A percentile compares a stretch with the other conserved stretches of the same genome.
These are phyloP conservation scores for Vinca major DNA, from an alignment of 305 asterid species.

Conservation along the genomic window DNA sequence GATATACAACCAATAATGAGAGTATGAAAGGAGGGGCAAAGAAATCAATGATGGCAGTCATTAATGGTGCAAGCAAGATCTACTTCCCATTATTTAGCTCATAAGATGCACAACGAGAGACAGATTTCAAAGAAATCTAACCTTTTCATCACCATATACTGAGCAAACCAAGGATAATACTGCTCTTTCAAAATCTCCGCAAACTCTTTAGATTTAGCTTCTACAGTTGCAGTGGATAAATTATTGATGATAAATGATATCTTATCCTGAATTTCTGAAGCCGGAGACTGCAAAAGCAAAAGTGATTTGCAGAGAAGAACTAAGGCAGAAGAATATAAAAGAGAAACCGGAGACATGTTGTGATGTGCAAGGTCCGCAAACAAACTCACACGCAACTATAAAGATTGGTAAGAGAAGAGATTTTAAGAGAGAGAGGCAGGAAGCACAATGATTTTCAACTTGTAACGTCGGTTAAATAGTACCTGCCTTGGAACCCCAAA, in stretches of 20 bases:
- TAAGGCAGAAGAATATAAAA: neutral
- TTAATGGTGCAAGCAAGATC: neutral
- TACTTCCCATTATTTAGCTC: conserved; percentile 2
- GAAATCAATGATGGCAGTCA: conserved; percentile 1
- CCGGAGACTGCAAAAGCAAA: conserved; percentile 64
- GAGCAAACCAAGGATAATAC: conserved; percentile 95
- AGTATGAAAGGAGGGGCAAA: neutral
- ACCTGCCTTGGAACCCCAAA: neutral
- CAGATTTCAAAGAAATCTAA: conserved; percentile 18
- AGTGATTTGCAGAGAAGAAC: conserved; percentile 10
- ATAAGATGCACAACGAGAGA: conserved; percentile 7
- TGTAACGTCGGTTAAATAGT: neutral
- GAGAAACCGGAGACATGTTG: neutral
- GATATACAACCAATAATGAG: conserved; percentile 13
- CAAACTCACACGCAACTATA: neutral
- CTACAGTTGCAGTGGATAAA: conserved; percentile 70
- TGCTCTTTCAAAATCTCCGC: conserved; percentile 63
- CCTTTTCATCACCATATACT: conserved; percentile 99
- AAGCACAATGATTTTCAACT: neutral
- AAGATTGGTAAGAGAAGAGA: neutral
- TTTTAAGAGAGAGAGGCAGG: neutral
- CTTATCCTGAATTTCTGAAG: conserved; percentile 88
- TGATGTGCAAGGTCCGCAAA: neutral
- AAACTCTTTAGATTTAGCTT: conserved; percentile 88
- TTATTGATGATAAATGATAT: conserved; percentile 82